A percentile compares a stretch with the other conserved stretches of the same genome.
Evolutionary conservation across 1,284 basidiomycete genomes (phyloP).

Genomic region (Naganishia albida): DNA sequence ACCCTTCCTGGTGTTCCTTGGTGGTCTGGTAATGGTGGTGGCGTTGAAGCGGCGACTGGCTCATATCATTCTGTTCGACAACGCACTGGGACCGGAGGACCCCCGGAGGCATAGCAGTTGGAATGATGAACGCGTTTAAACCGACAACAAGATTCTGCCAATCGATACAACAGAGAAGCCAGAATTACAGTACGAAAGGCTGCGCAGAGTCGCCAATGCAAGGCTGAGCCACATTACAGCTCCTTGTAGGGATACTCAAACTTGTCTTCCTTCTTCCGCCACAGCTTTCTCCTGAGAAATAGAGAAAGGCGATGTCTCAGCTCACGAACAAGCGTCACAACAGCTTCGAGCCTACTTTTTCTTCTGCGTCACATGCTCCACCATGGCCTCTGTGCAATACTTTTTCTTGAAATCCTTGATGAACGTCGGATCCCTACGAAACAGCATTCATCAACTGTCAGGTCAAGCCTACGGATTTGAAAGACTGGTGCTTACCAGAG

Average conservation of each 20-base stretch:
- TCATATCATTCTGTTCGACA: too few species aligned
- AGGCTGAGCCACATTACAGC: constrained; percentile 29
- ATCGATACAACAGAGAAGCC: too few species aligned
- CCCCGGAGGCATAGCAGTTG: too few species aligned
- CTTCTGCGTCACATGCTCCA: constrained; percentile 75
- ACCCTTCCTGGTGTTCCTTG: too few species aligned
- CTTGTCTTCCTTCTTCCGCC: constrained; percentile 83
- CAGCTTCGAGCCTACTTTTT: constrained; percentile 69
- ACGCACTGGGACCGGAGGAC: too few species aligned
- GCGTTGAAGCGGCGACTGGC: too few species aligned
- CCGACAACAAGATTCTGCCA: too few species aligned
- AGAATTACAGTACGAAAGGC: too few species aligned
- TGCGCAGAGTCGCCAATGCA: too few species aligned
- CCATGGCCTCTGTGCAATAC: constrained; percentile 82
- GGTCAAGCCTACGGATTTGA: not conserved
- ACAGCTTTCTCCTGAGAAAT: constrained; percentile 73
- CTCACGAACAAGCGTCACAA: not conserved
- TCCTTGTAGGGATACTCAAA: constrained; percentile 85
- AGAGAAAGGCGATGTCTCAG: not conserved
- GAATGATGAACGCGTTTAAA: not conserved
- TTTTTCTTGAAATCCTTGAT: constrained; percentile 89
- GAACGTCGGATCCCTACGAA: constrained; percentile 84
- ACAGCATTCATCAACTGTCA: constrained; percentile 1
- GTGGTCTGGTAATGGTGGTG: too few species aligned
- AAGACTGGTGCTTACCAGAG: constrained; percentile 68